phyloP scores from a whole-genome alignment of 345 rosid species.

The Sonneratia alba region DNA sequence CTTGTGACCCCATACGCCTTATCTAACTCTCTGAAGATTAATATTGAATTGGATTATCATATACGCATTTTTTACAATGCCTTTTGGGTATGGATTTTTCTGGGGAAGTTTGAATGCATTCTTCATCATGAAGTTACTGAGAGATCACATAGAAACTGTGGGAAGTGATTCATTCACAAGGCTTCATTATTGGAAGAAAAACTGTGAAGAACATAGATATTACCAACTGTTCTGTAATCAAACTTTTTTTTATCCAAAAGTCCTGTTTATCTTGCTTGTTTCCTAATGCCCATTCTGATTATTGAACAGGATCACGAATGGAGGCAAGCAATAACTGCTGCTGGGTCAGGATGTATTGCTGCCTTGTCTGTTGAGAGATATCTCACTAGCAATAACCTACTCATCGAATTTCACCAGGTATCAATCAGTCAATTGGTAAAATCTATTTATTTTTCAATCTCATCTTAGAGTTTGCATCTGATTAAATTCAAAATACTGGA shows the following conservation, averaged over 20 bases:
- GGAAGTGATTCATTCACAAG: background rate
- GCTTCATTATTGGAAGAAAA: background rate
- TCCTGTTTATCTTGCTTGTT: background rate
- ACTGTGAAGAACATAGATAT: background rate
- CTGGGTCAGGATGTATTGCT: constrained; percentile 96
- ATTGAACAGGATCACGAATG: constrained; percentile 73
- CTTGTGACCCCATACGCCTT: background rate
- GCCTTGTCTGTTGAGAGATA: constrained; percentile 95
- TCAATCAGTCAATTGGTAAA: constrained; percentile 4
- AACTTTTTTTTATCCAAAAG: background rate
- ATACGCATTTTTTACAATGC: background rate
- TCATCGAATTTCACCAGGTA: constrained; percentile 95
- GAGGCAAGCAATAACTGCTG: constrained; percentile 97
- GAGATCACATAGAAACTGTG: background rate
- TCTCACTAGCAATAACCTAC: constrained; percentile 75
- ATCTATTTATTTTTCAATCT: background rate
- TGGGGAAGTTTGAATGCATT: background rate
- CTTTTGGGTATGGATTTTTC: background rate
- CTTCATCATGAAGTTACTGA: background rate
- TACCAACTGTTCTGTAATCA: background rate
- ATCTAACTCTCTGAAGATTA: background rate
- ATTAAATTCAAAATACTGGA: background rate
- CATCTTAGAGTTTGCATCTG: background rate
- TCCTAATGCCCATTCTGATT: background rate
- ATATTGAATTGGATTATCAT: background rate